phyloP scores from a whole-genome alignment of 1,139 yeast genomes.

The Geotrichum bryndzae region DNA sequence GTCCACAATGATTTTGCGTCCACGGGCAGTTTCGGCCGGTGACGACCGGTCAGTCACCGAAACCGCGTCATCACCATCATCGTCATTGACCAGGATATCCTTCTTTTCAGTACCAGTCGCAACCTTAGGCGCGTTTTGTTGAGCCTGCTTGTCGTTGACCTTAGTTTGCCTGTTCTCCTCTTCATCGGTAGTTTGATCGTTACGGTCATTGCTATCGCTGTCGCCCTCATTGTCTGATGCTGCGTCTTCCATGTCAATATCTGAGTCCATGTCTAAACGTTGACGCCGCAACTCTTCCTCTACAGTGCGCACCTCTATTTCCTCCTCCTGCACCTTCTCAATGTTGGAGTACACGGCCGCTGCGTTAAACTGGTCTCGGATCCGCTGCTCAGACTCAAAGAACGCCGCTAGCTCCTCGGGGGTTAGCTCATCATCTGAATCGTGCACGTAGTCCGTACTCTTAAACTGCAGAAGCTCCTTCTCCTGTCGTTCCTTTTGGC shows the following conservation, averaged over 20 bases:
- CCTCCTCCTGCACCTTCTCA: neutral
- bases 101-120: neutral
- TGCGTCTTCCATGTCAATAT: conserved; percentile 21
- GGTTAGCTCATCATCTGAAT: conserved; percentile 65
- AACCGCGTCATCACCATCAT: neutral
- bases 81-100: neutral
- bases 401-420: conserved; percentile 50
- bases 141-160: neutral
- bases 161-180: conserved; percentile 1
- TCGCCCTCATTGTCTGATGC: conserved; percentile 24
- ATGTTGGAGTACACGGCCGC: neutral
- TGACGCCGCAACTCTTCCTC: neutral
- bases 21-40: neutral
- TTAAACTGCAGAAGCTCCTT: conserved; percentile 21
- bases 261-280: neutral
- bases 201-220: conserved; percentile 11
- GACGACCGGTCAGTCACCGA: neutral
- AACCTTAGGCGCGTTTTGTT: neutral
- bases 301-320: neutral
- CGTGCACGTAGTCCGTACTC: conserved; percentile 45
- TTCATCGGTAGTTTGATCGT: conserved; percentile 10
- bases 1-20: conserved; percentile 2
- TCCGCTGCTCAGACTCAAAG: conserved; percentile 52
- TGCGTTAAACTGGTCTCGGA: conserved; percentile 40
- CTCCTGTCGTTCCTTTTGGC: conserved; percentile 11